Evolutionary conservation across 352 stramenopile species (phyloP).

Genomic region (Pythium scleroteichum): DNA sequence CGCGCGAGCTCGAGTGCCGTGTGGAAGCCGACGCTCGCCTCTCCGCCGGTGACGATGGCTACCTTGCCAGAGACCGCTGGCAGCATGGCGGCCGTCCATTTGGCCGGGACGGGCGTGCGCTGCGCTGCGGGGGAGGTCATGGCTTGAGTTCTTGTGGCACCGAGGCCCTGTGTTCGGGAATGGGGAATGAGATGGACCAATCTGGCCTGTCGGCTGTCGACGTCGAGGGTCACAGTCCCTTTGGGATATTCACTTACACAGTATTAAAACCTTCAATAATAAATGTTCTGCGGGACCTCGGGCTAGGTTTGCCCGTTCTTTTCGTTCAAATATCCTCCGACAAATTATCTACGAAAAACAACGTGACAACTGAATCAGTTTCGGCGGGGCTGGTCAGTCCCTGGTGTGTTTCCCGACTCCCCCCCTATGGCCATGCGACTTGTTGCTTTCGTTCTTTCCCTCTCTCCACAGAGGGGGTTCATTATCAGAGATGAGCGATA

Average conservation of each 20-base stretch:
- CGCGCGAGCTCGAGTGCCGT: constrained; percentile 40
- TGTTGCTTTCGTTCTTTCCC: too few species aligned
- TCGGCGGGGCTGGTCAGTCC: too few species aligned
- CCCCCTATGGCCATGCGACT: too few species aligned
- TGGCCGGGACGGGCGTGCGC: constrained; percentile 1
- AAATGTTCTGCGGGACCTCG: too few species aligned
- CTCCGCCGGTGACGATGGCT: constrained; percentile 16
- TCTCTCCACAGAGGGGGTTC: too few species aligned
- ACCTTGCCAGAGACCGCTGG: constrained; percentile 28
- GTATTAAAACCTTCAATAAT: background rate
- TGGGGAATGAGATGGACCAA: constrained; percentile 3
- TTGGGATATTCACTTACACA: background rate
- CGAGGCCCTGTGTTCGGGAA: background rate
- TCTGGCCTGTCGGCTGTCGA: background rate
- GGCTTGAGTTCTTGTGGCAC: background rate
- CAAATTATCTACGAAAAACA: too few species aligned
- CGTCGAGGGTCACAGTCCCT: background rate
- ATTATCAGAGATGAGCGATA: too few species aligned
- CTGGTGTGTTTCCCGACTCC: too few species aligned
- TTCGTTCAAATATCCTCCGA: too few species aligned
- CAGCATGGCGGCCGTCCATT: constrained; percentile 3
- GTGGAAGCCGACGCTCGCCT: constrained; percentile 51
- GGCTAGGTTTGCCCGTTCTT: too few species aligned
- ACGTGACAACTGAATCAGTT: too few species aligned
- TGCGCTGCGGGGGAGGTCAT: background rate